Conservation (phyloP, 2,329 filamentous ascomycete species). For the Lachnellula arida region DNA sequence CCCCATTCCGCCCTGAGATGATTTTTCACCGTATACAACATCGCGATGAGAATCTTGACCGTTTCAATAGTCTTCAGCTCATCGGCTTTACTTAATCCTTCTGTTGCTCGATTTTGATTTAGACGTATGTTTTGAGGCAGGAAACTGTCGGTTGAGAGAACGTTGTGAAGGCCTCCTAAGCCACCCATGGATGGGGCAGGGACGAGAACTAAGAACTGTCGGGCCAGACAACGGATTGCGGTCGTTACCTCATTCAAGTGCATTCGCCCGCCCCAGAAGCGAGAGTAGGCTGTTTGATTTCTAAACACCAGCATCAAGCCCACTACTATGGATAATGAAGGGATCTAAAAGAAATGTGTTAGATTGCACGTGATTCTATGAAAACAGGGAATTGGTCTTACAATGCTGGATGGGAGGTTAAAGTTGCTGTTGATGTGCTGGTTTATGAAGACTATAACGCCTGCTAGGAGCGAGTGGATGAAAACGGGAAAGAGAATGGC, state of each 20-base stretch:
- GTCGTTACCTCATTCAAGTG: conserved; percentile 53
- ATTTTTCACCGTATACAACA: conserved; percentile 60
- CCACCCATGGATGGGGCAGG: conserved; percentile 28
- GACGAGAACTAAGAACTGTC: conserved; percentile 43
- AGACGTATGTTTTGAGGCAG: conserved; percentile 12
- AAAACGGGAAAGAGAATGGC: conserved; percentile 53
- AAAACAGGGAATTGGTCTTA: conserved; percentile 27
- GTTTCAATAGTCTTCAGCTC: conserved; percentile 50
- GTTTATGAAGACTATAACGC: conserved; percentile 54
- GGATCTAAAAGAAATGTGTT: conserved; percentile 38
- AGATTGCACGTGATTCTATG: conserved; percentile 1
- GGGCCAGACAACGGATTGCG: conserved; percentile 53
- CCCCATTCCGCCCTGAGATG: conserved; percentile 60
- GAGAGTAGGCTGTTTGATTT: conserved; percentile 46
- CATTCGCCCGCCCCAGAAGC: conserved; percentile 54
- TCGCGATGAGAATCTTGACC: conserved; percentile 53
- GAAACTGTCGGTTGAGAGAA: conserved; percentile 21
- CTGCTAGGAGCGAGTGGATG: conserved; percentile 54
- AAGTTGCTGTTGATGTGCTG: conserved; percentile 45
- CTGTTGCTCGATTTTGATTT: conserved; percentile 6
- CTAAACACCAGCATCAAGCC: conserved; percentile 65
- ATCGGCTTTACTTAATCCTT: conserved; percentile 11
- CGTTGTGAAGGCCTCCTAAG: conserved; percentile 14
- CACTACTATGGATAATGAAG: conserved; percentile 60
- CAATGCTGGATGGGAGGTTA: conserved; percentile 53